A percentile compares a stretch with the other conserved stretches of the same genome.
These are phyloP conservation scores for Gynochthodes officinalis DNA, from an alignment of 257 asterid genomes.

Conservation along the genomic window DNA sequence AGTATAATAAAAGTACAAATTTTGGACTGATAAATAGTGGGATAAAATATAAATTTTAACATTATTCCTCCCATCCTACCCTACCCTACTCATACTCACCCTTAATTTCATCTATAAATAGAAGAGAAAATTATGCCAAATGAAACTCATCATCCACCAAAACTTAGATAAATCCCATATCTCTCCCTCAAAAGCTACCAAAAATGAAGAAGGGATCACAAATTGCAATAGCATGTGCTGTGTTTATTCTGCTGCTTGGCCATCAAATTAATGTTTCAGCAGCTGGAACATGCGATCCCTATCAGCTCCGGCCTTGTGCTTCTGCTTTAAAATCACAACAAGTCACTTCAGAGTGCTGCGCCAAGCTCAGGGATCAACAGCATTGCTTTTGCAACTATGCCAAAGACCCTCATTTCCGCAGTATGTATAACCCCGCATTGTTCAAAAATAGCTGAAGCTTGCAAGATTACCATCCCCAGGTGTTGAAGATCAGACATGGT, in stretches of 20 bases:
- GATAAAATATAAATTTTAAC: too few relatives aligned
- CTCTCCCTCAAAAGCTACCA: not conserved
- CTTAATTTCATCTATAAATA: slow-evolving; percentile 15
- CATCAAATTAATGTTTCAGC: slow-evolving; percentile 16
- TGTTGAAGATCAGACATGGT: slow-evolving; percentile 9
- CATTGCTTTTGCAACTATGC: slow-evolving; percentile 26
- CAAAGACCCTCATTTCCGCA: slow-evolving; percentile 8
- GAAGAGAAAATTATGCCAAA: slow-evolving; percentile 1
- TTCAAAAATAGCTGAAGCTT: slow-evolving; percentile 16
- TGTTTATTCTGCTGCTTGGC: slow-evolving; percentile 18
- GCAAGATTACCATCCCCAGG: slow-evolving; percentile 23
- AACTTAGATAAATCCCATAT: not conserved
- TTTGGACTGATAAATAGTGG: too few relatives aligned
- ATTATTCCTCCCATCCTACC: too few relatives aligned
- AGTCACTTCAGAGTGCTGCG: slow-evolving; percentile 23
- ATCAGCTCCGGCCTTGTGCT: slow-evolving; percentile 18
- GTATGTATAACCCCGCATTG: slow-evolving; percentile 13
- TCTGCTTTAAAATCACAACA: too few relatives aligned
- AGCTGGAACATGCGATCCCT: slow-evolving; percentile 22
- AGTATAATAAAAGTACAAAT: too few relatives aligned
- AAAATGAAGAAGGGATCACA: slow-evolving; percentile 32
- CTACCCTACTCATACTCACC: too few relatives aligned
- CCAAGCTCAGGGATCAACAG: slow-evolving; percentile 18
- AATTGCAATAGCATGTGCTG: slow-evolving; percentile 1
- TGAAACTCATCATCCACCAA: not conserved